phyloP scores from a whole-genome alignment of 1,139 yeast species.

The Wickerhamiella pararugosa region DNA sequence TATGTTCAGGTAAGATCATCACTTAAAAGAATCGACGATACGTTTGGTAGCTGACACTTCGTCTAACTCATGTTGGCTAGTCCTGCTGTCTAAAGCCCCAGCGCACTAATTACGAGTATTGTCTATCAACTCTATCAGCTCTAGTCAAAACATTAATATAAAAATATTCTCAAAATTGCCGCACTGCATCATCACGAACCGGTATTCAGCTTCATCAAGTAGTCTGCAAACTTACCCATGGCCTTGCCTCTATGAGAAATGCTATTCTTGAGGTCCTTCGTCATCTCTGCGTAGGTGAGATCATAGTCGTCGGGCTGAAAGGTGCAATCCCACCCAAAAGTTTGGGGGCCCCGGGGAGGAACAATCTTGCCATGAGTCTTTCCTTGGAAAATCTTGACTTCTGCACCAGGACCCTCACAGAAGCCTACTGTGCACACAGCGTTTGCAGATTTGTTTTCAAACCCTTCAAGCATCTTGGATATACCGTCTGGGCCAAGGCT shows the following conservation, averaged over 20 bases:
- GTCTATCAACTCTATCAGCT: no score
- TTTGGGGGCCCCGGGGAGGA: conserved; percentile 53
- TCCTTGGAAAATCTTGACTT: conserved; percentile 71
- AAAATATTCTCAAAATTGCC: no score
- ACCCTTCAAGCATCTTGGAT: conserved; percentile 50
- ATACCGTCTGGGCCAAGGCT: conserved; percentile 14
- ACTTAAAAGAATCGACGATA: no score
- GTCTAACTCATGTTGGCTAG: no score
- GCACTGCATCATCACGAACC: no score
- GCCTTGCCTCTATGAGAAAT: conserved; percentile 85
- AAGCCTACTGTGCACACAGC: conserved; percentile 91
- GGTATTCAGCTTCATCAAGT: conserved; percentile 23
- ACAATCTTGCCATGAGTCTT: conserved; percentile 71
- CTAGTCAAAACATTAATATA: no score
- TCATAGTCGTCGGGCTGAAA: conserved; percentile 59
- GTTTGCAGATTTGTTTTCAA: conserved; percentile 69
- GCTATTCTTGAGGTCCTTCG: conserved; percentile 52
- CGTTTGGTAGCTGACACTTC: no score
- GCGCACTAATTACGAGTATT: no score
- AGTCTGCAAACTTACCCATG: conserved; percentile 51
- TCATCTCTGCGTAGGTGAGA: conserved; percentile 81
- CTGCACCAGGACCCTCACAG: conserved; percentile 65
- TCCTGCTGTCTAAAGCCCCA: no score
- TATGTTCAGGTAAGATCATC: conserved; percentile 61
- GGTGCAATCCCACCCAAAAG: conserved; percentile 91